Evolutionary conservation across 176 grass and related monocot genomes (phyloP).

Genomic region (Avena eriantha): DNA sequence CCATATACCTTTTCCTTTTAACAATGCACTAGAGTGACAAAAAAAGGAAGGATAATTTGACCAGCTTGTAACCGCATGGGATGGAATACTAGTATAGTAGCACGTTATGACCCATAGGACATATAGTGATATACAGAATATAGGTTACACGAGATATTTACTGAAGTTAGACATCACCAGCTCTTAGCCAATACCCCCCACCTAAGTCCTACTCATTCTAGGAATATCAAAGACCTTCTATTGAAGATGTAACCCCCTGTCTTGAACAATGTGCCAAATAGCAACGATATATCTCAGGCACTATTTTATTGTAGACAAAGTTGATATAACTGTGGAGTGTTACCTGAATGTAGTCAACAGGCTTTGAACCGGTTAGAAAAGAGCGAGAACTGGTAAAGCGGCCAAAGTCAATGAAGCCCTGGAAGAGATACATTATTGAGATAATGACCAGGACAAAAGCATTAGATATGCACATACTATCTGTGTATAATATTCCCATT

Average conservation of each 20-base stretch:
- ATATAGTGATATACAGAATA: background rate
- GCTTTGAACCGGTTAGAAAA: conserved; percentile 66
- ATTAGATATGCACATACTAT: conserved; percentile 28
- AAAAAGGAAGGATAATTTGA: background rate
- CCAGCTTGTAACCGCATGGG: background rate
- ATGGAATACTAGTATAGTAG: background rate
- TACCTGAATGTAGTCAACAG: conserved; percentile 90
- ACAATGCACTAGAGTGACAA: background rate
- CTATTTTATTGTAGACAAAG: background rate
- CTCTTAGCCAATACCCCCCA: conserved; percentile 3
- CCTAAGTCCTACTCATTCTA: conserved; percentile 12
- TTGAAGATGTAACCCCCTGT: background rate
- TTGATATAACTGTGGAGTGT: conserved; percentile 14
- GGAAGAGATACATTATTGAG: conserved; percentile 30
- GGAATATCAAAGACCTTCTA: conserved; percentile 16
- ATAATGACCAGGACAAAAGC: conserved; percentile 1
- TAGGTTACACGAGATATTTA: background rate
- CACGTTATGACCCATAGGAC: background rate
- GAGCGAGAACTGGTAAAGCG: conserved; percentile 61
- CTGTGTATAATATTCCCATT: background rate
- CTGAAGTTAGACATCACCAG: background rate
- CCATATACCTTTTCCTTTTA: conserved; percentile 1
- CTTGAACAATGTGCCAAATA: conserved; percentile 21
- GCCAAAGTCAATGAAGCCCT: conserved; percentile 94
- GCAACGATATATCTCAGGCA: conserved; percentile 15